Evolutionary conservation across 2,329 filamentous ascomycete genomes (phyloP).

Genomic region (Penicillium nordicum): DNA sequence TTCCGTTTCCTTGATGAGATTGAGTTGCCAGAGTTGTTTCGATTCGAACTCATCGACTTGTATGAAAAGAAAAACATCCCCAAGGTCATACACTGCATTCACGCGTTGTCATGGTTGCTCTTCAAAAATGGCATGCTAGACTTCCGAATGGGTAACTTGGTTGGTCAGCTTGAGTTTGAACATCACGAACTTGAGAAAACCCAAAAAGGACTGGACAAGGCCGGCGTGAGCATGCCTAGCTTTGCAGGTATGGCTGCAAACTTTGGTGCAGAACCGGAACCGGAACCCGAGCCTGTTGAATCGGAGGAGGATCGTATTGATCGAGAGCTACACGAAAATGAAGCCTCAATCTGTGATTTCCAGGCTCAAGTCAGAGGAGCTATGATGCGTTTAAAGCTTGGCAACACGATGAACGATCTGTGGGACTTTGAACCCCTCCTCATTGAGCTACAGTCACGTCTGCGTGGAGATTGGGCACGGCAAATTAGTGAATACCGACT

Average conservation of each 20-base stretch:
- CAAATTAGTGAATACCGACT: conserved; percentile 79
- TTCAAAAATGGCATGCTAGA: conserved; percentile 92
- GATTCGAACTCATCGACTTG: conserved; percentile 93
- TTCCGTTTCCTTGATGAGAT: conserved; percentile 91
- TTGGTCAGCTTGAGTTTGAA: conserved; percentile 94
- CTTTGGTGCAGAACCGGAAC: conserved; percentile 80
- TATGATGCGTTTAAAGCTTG: conserved; percentile 70
- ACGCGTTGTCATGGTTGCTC: conserved; percentile 94
- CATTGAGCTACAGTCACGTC: conserved; percentile 77
- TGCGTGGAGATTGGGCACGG: conserved; percentile 82
- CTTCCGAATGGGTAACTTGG: conserved; percentile 93
- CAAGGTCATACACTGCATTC: conserved; percentile 98
- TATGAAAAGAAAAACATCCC: conserved; percentile 99
- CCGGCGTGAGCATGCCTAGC: conserved; percentile 92
- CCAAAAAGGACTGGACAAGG: conserved; percentile 93
- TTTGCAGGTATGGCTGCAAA: conserved; percentile 97
- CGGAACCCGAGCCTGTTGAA: conserved; percentile 69
- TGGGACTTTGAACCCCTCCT: conserved; percentile 82
- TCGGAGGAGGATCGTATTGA: conserved; percentile 86
- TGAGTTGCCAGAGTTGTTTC: conserved; percentile 88
- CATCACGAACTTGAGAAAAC: conserved; percentile 96
- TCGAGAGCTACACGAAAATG: conserved; percentile 74
- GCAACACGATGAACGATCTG: conserved; percentile 77
- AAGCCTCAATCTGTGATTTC: conserved; percentile 68
- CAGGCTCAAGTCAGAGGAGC: conserved; percentile 86